phyloP scores from a whole-genome alignment of 1,139 yeast species.

The Pichia sp. region DNA sequence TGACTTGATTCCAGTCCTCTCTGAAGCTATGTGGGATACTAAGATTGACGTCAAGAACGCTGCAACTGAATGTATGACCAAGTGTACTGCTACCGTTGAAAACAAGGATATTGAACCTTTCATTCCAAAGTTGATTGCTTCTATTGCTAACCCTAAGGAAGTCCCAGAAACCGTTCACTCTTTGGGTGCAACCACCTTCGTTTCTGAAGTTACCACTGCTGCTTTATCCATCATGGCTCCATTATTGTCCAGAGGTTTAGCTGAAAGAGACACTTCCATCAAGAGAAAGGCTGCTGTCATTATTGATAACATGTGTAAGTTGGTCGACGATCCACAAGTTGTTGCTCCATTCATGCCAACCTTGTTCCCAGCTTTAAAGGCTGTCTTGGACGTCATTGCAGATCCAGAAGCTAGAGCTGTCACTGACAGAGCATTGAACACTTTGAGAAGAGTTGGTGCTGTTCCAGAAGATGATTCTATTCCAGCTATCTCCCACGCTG shows the following conservation, averaged over 20 bases:
- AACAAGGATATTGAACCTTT: conserved; percentile 99
- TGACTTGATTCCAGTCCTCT: conserved; percentile 94
- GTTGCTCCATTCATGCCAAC: conserved; percentile 98
- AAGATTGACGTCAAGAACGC: conserved; percentile 96
- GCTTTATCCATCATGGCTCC: conserved; percentile 99
- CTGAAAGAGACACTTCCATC: conserved; percentile 98
- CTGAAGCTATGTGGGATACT: conserved; percentile 99
- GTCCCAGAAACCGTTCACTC: conserved; percentile 98
- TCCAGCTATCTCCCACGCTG: conserved; percentile 98
- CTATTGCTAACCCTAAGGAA: conserved; percentile 94
- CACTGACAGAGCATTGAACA: conserved; percentile 92
- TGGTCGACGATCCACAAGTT: conserved; percentile 99
- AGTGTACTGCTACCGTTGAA: conserved; percentile 95
- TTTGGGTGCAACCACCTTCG: conserved; percentile 99
- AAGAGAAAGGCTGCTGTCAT: conserved; percentile 99
- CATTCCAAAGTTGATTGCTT: conserved; percentile 94
- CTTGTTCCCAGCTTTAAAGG: conserved; percentile 92
- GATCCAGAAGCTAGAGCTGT: conserved; percentile 99
- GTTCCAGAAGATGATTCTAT: conserved; percentile 81
- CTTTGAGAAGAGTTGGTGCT: conserved; percentile 98
- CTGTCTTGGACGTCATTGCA: conserved; percentile 92
- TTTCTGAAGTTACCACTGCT: conserved; percentile 99
- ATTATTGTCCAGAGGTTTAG: conserved; percentile 97
- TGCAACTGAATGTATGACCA: conserved; percentile 92
- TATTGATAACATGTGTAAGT: conserved; percentile 99